These are phyloP conservation scores for Teunomyces aglyptinius DNA, from an alignment of 805 yeast species.

Conservation along the genomic window DNA sequence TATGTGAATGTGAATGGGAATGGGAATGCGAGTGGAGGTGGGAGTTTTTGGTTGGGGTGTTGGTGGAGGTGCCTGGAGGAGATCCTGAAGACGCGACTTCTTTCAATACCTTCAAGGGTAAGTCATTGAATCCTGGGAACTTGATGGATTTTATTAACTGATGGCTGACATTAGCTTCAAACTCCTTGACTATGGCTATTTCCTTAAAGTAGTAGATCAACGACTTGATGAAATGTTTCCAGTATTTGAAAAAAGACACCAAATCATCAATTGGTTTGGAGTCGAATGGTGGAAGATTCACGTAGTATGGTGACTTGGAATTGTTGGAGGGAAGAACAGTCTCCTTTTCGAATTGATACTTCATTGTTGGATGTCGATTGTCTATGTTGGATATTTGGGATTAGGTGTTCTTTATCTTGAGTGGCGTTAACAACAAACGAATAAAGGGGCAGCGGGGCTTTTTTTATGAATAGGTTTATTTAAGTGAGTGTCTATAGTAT, in stretches of 20 bases:
- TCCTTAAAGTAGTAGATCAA: conserved; percentile 40
- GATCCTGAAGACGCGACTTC: conserved; percentile 3
- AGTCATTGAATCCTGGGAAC: conserved; percentile 46
- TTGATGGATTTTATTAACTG: conserved; percentile 39
- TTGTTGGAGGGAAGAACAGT: conserved; percentile 31
- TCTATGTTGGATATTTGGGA: neutral
- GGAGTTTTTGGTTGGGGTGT: neutral
- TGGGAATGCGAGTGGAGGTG: neutral
- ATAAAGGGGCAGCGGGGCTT: neutral
- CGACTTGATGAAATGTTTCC: conserved; percentile 40
- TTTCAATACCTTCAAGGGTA: conserved; percentile 20
- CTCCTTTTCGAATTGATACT: conserved; percentile 9
- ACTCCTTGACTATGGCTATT: conserved; percentile 47
- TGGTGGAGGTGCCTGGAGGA: neutral
- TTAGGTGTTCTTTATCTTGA: neutral
- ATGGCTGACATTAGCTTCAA: conserved; percentile 31
- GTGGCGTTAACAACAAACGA: neutral
- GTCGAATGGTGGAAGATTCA: conserved; percentile 38
- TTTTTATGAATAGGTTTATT: neutral
- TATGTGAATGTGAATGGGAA: neutral
- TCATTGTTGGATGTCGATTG: neutral
- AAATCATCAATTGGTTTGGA: conserved; percentile 40
- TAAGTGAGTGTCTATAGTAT: neutral
- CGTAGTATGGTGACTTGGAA: conserved; percentile 36
- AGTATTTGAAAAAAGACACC: conserved; percentile 36